Percentiles rank a stretch among this genome's conserved stretches.
Evolutionary conservation across 192 early-diverging fungal genomes (phyloP).

Genomic region (Coemansia sp.): DNA sequence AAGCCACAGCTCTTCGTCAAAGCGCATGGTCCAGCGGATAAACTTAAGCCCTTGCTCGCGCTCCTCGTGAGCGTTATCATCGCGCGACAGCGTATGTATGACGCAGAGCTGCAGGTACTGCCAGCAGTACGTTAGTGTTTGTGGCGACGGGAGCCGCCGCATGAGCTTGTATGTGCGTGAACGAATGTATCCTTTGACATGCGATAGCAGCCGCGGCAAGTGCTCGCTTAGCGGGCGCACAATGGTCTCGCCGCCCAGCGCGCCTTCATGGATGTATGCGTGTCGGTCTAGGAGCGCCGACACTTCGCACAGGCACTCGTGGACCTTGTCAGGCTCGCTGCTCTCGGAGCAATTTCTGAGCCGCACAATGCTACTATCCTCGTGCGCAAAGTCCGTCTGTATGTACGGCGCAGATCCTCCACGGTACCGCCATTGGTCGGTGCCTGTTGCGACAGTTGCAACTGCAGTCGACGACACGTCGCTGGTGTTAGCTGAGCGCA

Average conservation of each 20-base stretch:
- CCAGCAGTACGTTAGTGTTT: conserved; percentile 30
- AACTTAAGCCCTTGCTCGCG: conserved; percentile 58
- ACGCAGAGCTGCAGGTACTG: conserved; percentile 52
- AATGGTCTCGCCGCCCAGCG: neutral
- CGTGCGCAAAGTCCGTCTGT: conserved; percentile 5
- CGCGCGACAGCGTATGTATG: conserved; percentile 37
- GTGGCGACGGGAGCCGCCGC: conserved; percentile 30
- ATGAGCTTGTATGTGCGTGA: conserved; percentile 51
- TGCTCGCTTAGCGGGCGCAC: conserved; percentile 22
- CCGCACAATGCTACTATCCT: conserved; percentile 10
- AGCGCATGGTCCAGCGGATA: conserved; percentile 49
- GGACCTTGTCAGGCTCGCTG: conserved; percentile 41
- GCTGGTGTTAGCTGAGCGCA: conserved; percentile 9
- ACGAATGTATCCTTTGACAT: conserved; percentile 49
- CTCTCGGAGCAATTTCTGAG: conserved; percentile 40
- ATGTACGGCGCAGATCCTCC: conserved; percentile 8
- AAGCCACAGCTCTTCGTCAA: conserved; percentile 34
- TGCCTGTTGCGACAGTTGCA: neutral
- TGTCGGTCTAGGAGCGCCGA: conserved; percentile 18
- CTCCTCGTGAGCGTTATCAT: conserved; percentile 49
- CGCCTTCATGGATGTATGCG: neutral
- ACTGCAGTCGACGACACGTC: conserved; percentile 7
- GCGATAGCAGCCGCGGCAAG: conserved; percentile 44
- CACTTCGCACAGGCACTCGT: conserved; percentile 39
- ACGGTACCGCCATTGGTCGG: conserved; percentile 1